phyloP scores from a whole-genome alignment of 345 rosid genomes.

The Toxicodendron radicans region DNA sequence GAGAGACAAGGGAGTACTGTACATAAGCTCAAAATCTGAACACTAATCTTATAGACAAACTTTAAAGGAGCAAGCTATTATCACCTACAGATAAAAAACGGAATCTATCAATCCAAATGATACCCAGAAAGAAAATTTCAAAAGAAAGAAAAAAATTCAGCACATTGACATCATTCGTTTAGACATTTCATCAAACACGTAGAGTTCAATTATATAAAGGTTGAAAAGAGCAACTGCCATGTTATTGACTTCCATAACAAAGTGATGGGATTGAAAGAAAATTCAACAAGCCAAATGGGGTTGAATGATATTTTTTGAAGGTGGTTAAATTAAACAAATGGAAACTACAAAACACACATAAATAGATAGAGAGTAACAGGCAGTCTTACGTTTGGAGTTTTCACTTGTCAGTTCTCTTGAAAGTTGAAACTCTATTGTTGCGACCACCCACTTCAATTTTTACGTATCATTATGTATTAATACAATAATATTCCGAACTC shows the following conservation, averaged over 20 bases:
- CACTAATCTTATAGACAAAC: neutral
- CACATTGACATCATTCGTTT: neutral
- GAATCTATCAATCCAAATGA: neutral
- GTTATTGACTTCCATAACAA: neutral
- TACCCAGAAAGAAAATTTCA: neutral
- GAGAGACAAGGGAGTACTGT: neutral
- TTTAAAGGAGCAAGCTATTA: neutral
- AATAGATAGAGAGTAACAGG: too few relatives aligned
- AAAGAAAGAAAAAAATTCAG: neutral
- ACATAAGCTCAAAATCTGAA: neutral
- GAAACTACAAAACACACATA: too few relatives aligned
- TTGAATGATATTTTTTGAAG: neutral
- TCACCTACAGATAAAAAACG: neutral
- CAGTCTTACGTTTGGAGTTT: too few relatives aligned
- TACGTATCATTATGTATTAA: too few relatives aligned
- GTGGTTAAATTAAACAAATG: too few relatives aligned
- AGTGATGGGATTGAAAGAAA: neutral
- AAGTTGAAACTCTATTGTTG: too few relatives aligned
- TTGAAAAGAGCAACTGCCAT: neutral
- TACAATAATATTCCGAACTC: too few relatives aligned
- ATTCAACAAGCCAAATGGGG: neutral
- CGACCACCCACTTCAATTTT: too few relatives aligned
- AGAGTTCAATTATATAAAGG: neutral
- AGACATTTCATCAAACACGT: slow-evolving; percentile 17
- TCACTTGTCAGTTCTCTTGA: too few relatives aligned